A percentile compares a stretch with the other conserved stretches of the same genome.
Evolutionary conservation across 73 alveolate species (phyloP).

Genomic region (Blepharisma japonicum): DNA sequence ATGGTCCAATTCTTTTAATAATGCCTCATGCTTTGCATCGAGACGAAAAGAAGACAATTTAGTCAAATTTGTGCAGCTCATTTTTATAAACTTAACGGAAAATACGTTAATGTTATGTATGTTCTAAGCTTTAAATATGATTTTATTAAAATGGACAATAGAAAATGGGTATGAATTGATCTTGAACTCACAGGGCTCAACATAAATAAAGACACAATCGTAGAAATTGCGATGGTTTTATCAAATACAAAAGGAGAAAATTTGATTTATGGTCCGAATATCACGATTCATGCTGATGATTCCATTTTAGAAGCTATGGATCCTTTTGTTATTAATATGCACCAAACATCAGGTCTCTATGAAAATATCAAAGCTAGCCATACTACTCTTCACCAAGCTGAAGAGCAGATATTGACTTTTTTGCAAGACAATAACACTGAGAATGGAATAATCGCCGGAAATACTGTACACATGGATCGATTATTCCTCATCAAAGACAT

Average conservation of each 20-base stretch:
- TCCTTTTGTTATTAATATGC: conserved; percentile 29
- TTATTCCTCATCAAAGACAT: conserved; percentile 51
- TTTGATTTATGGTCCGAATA: conserved; percentile 36
- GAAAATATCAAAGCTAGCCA: conserved; percentile 37
- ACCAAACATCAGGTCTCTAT: conserved; percentile 55
- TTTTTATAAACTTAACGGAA: no score
- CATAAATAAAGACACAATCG: conserved; percentile 34
- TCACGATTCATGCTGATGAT: conserved; percentile 1
- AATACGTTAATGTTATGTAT: no score
- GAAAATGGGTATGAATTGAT: conserved; percentile 57
- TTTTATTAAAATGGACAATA: no score
- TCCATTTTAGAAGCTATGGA: conserved; percentile 6
- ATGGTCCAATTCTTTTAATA: no score
- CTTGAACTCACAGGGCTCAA: conserved; percentile 71
- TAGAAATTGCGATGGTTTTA: conserved; percentile 62
- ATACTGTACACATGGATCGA: conserved; percentile 51
- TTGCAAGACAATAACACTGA: conserved; percentile 30
- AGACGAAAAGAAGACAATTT: no score
- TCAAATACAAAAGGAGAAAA: conserved; percentile 50
- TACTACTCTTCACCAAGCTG: conserved; percentile 54
- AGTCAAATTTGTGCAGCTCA: no score
- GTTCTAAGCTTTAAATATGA: no score
- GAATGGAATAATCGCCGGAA: conserved; percentile 59
- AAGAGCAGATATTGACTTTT: conserved; percentile 41
- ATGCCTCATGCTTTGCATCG: no score